Evolutionary conservation across 805 yeast genomes (phyloP).

Genomic region (Danielia oregonensis): DNA sequence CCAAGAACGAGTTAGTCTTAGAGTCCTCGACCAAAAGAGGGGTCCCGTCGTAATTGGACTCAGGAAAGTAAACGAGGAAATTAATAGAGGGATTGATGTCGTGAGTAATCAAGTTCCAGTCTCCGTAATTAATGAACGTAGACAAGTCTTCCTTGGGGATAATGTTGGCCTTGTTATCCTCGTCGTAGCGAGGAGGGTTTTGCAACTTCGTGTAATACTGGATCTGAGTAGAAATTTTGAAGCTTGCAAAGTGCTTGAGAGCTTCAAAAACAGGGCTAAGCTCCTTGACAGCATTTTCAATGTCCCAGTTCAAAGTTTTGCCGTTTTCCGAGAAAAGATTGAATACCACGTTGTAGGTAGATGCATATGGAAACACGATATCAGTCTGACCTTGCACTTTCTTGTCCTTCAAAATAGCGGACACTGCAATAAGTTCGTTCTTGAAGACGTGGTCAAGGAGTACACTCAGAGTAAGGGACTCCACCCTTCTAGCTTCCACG

Average conservation of each 20-base stretch:
- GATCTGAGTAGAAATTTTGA: slow-evolving; percentile 76
- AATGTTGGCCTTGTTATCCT: slow-evolving; percentile 22
- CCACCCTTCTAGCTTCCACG: slow-evolving; percentile 21
- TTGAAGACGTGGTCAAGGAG: slow-evolving; percentile 38
- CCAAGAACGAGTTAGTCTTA: slow-evolving; percentile 56
- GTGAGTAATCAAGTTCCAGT: slow-evolving; percentile 66
- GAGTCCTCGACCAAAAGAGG: slow-evolving; percentile 50
- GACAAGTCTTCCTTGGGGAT: slow-evolving; percentile 56
- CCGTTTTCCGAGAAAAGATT: slow-evolving; percentile 73
- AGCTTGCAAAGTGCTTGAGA: slow-evolving; percentile 56
- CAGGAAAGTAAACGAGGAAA: slow-evolving; percentile 66
- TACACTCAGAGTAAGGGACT: slow-evolving; percentile 32
- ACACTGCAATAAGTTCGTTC: slow-evolving; percentile 32
- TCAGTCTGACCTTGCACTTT: slow-evolving; percentile 11
- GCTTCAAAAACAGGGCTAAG: slow-evolving; percentile 55
- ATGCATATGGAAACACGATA: slow-evolving; percentile 52
- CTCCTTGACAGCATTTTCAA: slow-evolving; percentile 47
- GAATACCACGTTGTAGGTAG: slow-evolving; percentile 71
- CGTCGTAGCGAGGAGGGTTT: slow-evolving; percentile 20
- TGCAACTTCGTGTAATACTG: slow-evolving; percentile 58
- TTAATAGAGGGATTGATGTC: slow-evolving; percentile 66
- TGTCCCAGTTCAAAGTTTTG: slow-evolving; percentile 68
- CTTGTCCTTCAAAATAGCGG: slow-evolving; percentile 11
- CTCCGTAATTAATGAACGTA: slow-evolving; percentile 78
- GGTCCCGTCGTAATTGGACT: slow-evolving; percentile 33